phyloP scores from a whole-genome alignment of 495 filamentous ascomycete genomes.

The Astrothelium subdiscretum region DNA sequence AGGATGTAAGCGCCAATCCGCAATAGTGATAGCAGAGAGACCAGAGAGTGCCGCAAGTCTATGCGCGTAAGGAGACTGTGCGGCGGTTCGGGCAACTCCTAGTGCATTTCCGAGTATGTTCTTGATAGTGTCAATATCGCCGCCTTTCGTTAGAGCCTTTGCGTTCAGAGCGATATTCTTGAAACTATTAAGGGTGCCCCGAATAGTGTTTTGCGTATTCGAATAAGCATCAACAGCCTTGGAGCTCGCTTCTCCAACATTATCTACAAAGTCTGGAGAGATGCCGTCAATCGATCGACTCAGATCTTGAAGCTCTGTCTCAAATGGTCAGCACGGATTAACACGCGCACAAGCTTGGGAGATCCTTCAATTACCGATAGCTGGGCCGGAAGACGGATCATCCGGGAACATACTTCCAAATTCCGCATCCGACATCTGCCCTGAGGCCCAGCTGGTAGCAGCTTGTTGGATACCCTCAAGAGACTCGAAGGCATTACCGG shows the following conservation, averaged over 20 bases:
- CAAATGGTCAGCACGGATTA: not conserved
- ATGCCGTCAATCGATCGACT: not conserved
- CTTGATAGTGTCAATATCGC: not conserved
- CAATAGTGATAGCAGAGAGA: not conserved
- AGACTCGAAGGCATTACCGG: not conserved
- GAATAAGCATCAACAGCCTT: not conserved
- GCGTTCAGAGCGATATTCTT: not conserved
- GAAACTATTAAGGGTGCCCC: not conserved
- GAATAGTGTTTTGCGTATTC: not conserved
- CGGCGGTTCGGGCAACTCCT: not conserved
- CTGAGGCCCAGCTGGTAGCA: conserved; percentile 29
- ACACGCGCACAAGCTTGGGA: not conserved
- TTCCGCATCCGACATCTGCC: conserved; percentile 16
- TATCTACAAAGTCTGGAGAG: not conserved
- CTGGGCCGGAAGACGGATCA: not conserved
- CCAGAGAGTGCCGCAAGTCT: not conserved
- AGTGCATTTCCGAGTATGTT: not conserved
- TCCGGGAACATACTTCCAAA: not conserved
- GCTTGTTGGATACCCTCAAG: not conserved
- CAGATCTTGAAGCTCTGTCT: not conserved
- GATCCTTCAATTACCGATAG: not conserved
- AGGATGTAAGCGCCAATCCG: too few relatives aligned
- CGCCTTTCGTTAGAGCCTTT: not conserved
- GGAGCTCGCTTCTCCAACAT: not conserved
- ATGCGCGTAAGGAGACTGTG: not conserved